Evolutionary conservation across 768 basidiomycete species (phyloP).

Genomic region (Hericium coralloides): DNA sequence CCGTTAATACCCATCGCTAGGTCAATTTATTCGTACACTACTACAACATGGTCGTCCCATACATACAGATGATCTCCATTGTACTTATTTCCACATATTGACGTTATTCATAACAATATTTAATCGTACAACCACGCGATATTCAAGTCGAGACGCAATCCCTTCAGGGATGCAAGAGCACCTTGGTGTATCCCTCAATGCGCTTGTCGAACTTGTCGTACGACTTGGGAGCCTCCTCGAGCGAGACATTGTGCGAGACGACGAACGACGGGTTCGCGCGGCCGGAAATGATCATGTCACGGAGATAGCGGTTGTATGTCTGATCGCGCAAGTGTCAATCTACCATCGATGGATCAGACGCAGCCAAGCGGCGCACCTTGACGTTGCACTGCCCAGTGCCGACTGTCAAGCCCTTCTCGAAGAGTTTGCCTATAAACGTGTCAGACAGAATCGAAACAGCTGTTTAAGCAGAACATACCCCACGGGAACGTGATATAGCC

Average conservation of each 20-base stretch:
- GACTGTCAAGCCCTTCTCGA: constrained; percentile 46
- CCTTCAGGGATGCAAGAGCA: constrained; percentile 37
- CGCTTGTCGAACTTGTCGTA: constrained; percentile 47
- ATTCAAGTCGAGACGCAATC: background rate
- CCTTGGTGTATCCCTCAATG: constrained; percentile 46
- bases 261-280: constrained; percentile 46
- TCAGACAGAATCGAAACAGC: background rate
- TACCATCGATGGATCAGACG: background rate
- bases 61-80: too few species aligned
- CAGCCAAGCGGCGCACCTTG: constrained; percentile 26
- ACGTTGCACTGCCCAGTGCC: constrained; percentile 51
- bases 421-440: constrained; percentile 27
- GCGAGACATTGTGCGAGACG: constrained; percentile 41
- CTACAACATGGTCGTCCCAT: too few species aligned
- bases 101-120: too few species aligned
- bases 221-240: constrained; percentile 39
- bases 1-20: too few species aligned
- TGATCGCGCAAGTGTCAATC: constrained; percentile 11
- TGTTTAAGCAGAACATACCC: constrained; percentile 19
- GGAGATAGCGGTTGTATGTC: constrained; percentile 44
- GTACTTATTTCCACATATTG: too few species aligned
- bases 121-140: too few species aligned
- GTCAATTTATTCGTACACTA: too few species aligned
- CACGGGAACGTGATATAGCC: constrained; percentile 47
- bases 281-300: constrained; percentile 45